These are phyloP conservation scores for Fusarium staphyleae DNA, from an alignment of 2,329 filamentous ascomycete genomes.

Conservation along the genomic window DNA sequence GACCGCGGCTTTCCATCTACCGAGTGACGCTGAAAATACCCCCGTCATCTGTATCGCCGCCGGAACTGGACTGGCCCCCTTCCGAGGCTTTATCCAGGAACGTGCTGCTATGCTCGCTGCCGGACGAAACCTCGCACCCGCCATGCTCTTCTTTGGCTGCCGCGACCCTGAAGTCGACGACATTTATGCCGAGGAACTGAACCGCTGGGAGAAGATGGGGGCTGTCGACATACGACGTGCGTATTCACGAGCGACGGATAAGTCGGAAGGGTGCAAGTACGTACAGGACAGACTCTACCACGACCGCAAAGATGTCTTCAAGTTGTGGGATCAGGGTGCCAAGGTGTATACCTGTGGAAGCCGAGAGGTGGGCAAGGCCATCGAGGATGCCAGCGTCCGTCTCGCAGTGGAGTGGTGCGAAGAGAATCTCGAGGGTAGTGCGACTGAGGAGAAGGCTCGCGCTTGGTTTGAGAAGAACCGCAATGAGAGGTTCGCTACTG, in stretches of 20 bases:
- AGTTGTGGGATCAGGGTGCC: slow-evolving; percentile 54
- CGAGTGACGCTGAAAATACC: slow-evolving; percentile 52
- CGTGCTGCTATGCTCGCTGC: slow-evolving; percentile 59
- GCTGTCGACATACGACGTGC: slow-evolving; percentile 66
- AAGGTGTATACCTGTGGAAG: slow-evolving; percentile 72
- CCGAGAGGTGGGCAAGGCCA: slow-evolving; percentile 55
- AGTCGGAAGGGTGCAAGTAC: slow-evolving; percentile 56
- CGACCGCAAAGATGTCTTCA: slow-evolving; percentile 46
- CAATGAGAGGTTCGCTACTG: slow-evolving; percentile 65
- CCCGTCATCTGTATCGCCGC: slow-evolving; percentile 61
- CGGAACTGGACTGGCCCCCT: slow-evolving; percentile 66
- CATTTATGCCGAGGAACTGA: slow-evolving; percentile 66
- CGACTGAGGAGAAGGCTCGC: slow-evolving; percentile 48
- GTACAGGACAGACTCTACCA: slow-evolving; percentile 55
- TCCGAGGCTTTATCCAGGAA: slow-evolving; percentile 69
- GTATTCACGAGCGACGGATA: slow-evolving; percentile 52
- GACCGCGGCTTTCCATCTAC: slow-evolving; percentile 58
- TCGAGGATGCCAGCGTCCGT: slow-evolving; percentile 51
- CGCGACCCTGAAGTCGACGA: slow-evolving; percentile 62
- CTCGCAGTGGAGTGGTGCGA: slow-evolving; percentile 46
- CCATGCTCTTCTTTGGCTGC: slow-evolving; percentile 72
- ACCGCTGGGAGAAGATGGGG: slow-evolving; percentile 59
- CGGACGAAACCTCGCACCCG: slow-evolving; percentile 63
- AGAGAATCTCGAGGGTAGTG: slow-evolving; percentile 41
- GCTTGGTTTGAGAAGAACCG: slow-evolving; percentile 58